Evolutionary conservation across 2,329 filamentous ascomycete genomes (phyloP), one percentile per base, ranked within the genome.

Genomic region (Penicillium sp.): DNA sequence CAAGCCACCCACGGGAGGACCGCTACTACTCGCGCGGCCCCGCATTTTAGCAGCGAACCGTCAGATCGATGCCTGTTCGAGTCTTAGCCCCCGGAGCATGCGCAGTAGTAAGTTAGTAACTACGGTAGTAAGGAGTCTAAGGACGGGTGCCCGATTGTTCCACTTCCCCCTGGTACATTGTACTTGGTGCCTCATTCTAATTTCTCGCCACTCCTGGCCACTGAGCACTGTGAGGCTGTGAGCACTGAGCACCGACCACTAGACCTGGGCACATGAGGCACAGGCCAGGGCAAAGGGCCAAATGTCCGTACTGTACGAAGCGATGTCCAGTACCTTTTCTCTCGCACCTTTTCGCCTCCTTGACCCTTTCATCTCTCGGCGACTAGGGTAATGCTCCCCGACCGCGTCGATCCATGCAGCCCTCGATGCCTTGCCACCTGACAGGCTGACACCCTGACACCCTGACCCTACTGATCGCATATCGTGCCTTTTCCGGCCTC

Each of bases 341-440:
- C 50, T 31, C 31, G 31, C 12, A 4, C 49, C 31, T 22, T 22
- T 38, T 51, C 31, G 20, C 34, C 34, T 15, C 38, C 22, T 31
- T 11, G 37, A 31, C 38, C 22, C 49, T 52, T 50, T 37, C 34
- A 50, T 50, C 31, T 39, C 28, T 42, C 65, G 66, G 66, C 62
- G 65, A 66, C 60, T 53, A 47, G 53, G 53, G 11, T 41, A 5
- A 20, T 17, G 1, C 57, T 65, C 58, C 66, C 66, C 61, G 66
- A 61, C 51, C 49, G 57, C 53, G 64, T 60, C 65, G 63, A 68
- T 67, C 64, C 59, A 54, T 67, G 63, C 64, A 67, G 59, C 55
- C 50, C 42, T 55, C 49, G 55, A 63, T 58, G 60, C 58, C 60
- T 61, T 58, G 58, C 61, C 60, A 63, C 58, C 58, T 60, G 49